Percentiles rank a stretch among this genome's conserved stretches.
Evolutionary conservation across 176 grass and related monocot genomes (phyloP).

Genomic region (Cenchrus purpureus): DNA sequence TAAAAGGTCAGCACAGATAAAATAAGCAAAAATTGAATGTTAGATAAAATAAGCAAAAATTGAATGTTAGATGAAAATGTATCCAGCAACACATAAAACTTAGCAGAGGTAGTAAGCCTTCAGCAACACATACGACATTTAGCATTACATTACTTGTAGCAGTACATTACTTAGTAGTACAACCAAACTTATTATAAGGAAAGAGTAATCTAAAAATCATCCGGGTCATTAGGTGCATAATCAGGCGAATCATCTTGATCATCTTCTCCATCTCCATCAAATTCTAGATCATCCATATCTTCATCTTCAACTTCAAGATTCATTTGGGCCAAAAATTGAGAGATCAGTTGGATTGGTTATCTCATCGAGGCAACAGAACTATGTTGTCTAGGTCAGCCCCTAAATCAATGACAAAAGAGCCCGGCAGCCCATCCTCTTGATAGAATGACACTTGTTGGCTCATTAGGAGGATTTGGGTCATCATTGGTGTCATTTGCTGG

Average conservation of each 20-base stretch:
- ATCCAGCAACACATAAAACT: too few relatives aligned
- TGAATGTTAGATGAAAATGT: too few relatives aligned
- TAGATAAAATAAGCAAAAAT: too few relatives aligned
- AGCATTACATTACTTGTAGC: too few relatives aligned
- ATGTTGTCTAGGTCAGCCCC: neutral
- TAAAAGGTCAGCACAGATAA: too few relatives aligned
- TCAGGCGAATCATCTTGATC: neutral
- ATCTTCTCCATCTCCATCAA: neutral
- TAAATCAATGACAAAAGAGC: neutral
- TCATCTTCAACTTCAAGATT: neutral
- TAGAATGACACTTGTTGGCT: neutral
- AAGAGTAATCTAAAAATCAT: neutral
- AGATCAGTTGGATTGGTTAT: neutral
- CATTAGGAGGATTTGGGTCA: neutral
- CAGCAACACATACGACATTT: too few relatives aligned
- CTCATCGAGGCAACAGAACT: neutral
- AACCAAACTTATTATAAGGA: neutral
- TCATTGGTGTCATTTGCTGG: neutral
- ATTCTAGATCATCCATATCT: neutral
- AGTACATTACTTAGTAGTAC: neutral
- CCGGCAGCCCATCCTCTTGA: neutral
- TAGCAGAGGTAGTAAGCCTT: too few relatives aligned
- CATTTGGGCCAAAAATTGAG: neutral
- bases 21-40: too few relatives aligned
- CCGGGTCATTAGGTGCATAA: too few relatives aligned